Percentiles rank a stretch among this genome's conserved stretches.
Evolutionary conservation across 2,329 filamentous ascomycete species (phyloP).

Genomic region (Rutstroemia sp.): DNA sequence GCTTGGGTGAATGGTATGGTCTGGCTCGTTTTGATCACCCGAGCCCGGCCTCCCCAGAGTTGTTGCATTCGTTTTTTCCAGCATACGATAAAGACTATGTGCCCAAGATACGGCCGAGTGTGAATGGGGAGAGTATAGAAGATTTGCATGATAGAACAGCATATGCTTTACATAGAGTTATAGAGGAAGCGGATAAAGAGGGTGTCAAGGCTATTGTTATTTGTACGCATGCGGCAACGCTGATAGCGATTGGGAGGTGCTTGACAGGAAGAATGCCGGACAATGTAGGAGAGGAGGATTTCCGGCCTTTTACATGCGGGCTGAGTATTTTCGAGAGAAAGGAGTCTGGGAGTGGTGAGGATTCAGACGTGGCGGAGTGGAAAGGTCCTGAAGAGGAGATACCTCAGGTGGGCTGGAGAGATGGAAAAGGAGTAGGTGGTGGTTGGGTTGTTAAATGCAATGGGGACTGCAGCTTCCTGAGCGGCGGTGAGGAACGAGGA

Average conservation of each 20-base stretch:
- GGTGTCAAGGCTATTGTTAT: constrained; percentile 66
- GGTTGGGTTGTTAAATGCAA: constrained; percentile 76
- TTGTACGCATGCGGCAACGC: constrained; percentile 81
- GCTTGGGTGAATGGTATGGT: constrained; percentile 84
- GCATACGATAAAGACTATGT: constrained; percentile 48
- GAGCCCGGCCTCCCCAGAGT: constrained; percentile 55
- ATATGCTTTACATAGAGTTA: constrained; percentile 60
- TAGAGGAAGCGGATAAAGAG: constrained; percentile 64
- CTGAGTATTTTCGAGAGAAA: constrained; percentile 60
- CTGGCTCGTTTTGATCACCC: constrained; percentile 81
- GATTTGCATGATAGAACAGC: constrained; percentile 77
- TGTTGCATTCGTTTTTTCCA: constrained; percentile 63
- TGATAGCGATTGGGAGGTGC: constrained; percentile 79
- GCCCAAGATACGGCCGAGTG: constrained; percentile 59
- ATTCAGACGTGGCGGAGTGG: constrained; percentile 34
- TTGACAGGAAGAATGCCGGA: constrained; percentile 73
- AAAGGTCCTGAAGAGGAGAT: constrained; percentile 31
- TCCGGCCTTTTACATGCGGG: constrained; percentile 76
- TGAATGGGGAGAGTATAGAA: constrained; percentile 69
- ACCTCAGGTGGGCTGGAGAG: constrained; percentile 45
- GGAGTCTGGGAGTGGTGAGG: constrained; percentile 29
- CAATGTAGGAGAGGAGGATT: constrained; percentile 67
- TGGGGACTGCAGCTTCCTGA: constrained; percentile 79
- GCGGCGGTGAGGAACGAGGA: constrained; percentile 74
- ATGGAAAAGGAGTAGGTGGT: constrained; percentile 57